phyloP scores from a whole-genome alignment of 1,139 yeast genomes.

The Scheffersomyces illinoinensis region DNA sequence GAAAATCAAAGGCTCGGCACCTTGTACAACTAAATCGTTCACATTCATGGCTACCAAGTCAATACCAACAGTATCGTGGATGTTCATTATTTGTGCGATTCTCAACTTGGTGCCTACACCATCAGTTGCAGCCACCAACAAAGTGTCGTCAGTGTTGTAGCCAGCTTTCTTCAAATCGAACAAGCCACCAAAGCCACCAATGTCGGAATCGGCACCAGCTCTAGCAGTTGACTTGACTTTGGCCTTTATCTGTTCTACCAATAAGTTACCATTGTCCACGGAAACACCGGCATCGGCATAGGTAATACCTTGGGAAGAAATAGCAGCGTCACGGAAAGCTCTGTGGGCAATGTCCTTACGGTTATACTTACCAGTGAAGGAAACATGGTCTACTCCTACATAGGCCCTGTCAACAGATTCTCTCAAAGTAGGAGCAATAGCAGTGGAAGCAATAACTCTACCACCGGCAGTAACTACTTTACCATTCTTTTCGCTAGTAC shows the following conservation, averaged over 20 bases:
- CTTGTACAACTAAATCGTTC: constrained; percentile 95
- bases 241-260: constrained; percentile 87
- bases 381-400: constrained; percentile 73
- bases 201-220: constrained; percentile 95
- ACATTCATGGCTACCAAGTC: constrained; percentile 99
- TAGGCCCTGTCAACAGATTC: constrained; percentile 88
- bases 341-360: constrained; percentile 95
- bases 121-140: constrained; percentile 96
- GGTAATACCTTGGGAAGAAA: constrained; percentile 52
- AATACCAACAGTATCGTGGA: constrained; percentile 95
- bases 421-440: constrained; percentile 71
- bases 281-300: constrained; percentile 97
- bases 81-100: constrained; percentile 86
- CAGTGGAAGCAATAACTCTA: constrained; percentile 93
- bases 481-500: constrained; percentile 64
- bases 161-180: constrained; percentile 92
- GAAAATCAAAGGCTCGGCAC: constrained; percentile 96
- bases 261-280: constrained; percentile 88
- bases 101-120: constrained; percentile 98
- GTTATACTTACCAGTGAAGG: constrained; percentile 74
- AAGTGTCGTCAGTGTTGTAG: constrained; percentile 68
- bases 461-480: constrained; percentile 88
- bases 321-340: constrained; percentile 67
- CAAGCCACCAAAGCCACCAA: constrained; percentile 98
- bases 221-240: constrained; percentile 94